A percentile compares a stretch with the other conserved stretches of the same genome.
Conservation (phyloP, 2,329 filamentous ascomycete genomes). For the Pyrenophora seminiperda region DNA sequence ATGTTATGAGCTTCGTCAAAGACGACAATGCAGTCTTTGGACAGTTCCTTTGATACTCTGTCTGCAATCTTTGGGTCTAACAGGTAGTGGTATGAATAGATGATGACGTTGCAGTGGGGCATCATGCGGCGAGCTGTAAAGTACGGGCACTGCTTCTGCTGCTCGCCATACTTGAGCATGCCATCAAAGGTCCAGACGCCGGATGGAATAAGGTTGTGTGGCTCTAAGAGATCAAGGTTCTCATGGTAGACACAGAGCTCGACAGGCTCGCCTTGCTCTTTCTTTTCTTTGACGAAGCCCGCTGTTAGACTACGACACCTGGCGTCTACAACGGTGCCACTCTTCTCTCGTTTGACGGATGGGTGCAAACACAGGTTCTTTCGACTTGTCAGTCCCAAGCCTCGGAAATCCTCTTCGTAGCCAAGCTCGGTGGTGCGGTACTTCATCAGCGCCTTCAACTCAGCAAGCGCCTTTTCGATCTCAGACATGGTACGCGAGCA, state of each 20-base stretch:
- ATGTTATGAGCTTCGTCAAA: slow-evolving; percentile 99
- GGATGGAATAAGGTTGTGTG: slow-evolving; percentile 90
- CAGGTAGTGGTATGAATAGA: slow-evolving; percentile 98
- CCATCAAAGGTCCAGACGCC: slow-evolving; percentile 96
- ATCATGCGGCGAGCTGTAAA: slow-evolving; percentile 98
- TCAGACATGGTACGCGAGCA: slow-evolving; percentile 99
- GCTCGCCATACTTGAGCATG: slow-evolving; percentile 85
- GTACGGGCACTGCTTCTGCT: slow-evolving; percentile 96
- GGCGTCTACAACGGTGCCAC: slow-evolving; percentile 91
- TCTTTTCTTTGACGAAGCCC: slow-evolving; percentile 97
- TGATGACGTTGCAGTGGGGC: slow-evolving; percentile 99
- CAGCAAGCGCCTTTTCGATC: slow-evolving; percentile 95
- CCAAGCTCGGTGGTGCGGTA: slow-evolving; percentile 91
- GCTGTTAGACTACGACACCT: slow-evolving; percentile 93
- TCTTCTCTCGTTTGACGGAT: slow-evolving; percentile 95
- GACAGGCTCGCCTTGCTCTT: slow-evolving; percentile 90
- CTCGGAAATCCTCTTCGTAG: slow-evolving; percentile 87
- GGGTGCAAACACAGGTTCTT: slow-evolving; percentile 98
- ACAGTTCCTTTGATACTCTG: slow-evolving; percentile 89
- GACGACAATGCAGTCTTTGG: slow-evolving; percentile 97
- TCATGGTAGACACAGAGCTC: slow-evolving; percentile 96
- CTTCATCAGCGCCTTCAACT: slow-evolving; percentile 92
- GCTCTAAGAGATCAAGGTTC: slow-evolving; percentile 93
- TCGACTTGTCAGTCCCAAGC: slow-evolving; percentile 88
- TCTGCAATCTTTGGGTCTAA: slow-evolving; percentile 98